Conservation (phyloP, 2,329 filamentous ascomycete genomes). For the Ophiostoma quercus region DNA sequence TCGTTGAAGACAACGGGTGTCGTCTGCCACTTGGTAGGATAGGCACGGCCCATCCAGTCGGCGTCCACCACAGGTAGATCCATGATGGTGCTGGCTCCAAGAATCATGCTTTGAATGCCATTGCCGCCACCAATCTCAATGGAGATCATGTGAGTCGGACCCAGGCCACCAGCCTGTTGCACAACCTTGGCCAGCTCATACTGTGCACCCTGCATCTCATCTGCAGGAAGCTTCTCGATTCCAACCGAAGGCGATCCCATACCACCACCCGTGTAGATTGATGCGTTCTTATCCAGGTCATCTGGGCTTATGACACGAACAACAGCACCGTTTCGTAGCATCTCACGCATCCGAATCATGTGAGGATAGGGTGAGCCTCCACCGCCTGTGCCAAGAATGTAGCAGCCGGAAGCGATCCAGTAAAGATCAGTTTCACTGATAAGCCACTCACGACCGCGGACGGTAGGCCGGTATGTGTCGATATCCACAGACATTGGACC, state of each 20-base stretch:
- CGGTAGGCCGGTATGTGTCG: not conserved
- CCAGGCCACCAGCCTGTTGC: constrained; percentile 36
- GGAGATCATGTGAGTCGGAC: constrained; percentile 47
- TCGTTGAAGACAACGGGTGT: constrained; percentile 40
- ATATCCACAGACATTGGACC: constrained; percentile 1
- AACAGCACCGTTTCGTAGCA: constrained; percentile 46
- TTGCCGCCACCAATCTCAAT: constrained; percentile 65
- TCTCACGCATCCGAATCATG: constrained; percentile 47
- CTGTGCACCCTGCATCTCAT: not conserved
- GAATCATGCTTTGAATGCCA: constrained; percentile 53
- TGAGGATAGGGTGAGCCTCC: constrained; percentile 51
- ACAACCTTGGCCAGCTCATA: constrained; percentile 44
- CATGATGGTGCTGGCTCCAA: constrained; percentile 51
- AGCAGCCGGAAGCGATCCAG: constrained; percentile 55
- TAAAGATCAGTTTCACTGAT: constrained; percentile 53
- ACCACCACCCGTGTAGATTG: not conserved
- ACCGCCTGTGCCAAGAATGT: constrained; percentile 57
- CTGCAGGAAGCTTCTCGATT: not conserved
- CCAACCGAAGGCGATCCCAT: not conserved
- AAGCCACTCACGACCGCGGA: constrained; percentile 30
- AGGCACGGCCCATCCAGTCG: constrained; percentile 54
- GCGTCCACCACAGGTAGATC: constrained; percentile 49
- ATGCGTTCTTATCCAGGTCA: not conserved
- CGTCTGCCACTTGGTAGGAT: constrained; percentile 52
- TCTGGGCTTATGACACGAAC: constrained; percentile 45